Evolutionary conservation across 768 basidiomycete species (phyloP).

Genomic region (Boletus huronensis): DNA sequence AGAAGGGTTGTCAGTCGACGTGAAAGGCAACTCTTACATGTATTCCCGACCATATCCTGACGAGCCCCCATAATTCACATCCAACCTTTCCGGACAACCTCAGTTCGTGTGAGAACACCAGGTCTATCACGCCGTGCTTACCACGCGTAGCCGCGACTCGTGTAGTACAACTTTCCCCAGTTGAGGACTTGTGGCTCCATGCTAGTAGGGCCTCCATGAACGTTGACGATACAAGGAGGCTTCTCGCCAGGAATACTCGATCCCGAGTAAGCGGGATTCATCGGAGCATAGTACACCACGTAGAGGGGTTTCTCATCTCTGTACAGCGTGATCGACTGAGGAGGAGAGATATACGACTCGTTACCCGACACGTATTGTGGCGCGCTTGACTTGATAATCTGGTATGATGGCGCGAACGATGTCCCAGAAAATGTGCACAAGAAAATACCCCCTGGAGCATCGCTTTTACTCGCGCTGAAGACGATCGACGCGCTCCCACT

Average conservation of each 20-base stretch:
- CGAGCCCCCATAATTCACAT: conserved; percentile 77
- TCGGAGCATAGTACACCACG: conserved; percentile 64
- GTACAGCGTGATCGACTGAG: conserved; percentile 44
- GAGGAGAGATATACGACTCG: conserved; percentile 42
- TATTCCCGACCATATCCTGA: conserved; percentile 71
- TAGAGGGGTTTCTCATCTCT: conserved; percentile 44
- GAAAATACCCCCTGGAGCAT: conserved; percentile 32
- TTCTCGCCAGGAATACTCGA: conserved; percentile 46
- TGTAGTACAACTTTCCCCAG: conserved; percentile 62
- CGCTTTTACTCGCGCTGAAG: conserved; percentile 34
- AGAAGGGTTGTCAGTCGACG: background rate
- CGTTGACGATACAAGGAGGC: conserved; percentile 63
- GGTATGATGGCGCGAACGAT: conserved; percentile 23
- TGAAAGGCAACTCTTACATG: conserved; percentile 32
- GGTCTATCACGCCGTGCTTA: conserved; percentile 24
- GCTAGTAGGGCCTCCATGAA: conserved; percentile 73
- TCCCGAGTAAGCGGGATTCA: conserved; percentile 56
- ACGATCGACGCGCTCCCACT: conserved; percentile 26
- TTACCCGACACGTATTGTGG: conserved; percentile 9
- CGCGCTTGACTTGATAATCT: conserved; percentile 25
- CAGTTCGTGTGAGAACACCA: background rate
- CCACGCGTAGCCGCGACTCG: conserved; percentile 73
- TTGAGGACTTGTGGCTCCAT: conserved; percentile 44
- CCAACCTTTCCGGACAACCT: conserved; percentile 41
- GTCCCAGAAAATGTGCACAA: conserved; percentile 25